Evolutionary conservation across 2,329 filamentous ascomycete genomes (phyloP), one percentile per base, ranked within the genome.

Genomic region (Fusarium abutilonis): DNA sequence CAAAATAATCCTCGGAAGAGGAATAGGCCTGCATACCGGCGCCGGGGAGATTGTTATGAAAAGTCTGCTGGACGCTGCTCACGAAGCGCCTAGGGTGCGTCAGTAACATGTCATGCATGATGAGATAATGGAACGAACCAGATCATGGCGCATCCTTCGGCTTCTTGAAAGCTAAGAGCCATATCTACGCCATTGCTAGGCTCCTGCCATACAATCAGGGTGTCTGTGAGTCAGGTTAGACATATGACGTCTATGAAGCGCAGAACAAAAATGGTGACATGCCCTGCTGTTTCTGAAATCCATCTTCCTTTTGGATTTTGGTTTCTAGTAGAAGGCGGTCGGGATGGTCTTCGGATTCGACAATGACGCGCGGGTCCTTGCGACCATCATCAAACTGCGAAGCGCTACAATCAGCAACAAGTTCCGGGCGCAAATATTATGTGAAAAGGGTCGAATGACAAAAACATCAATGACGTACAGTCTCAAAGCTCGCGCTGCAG

Each of bases 221-320:
- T 99, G 76, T 98, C 94, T 96, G 76, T 38, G 70, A 67, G 44
- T 72, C 66, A 62, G 57, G 62, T 68, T 63, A 72, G 63, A 64
- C 60, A 65, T 60, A 53, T 42, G 55, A 74, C 60, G 68, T 67
- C 35, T 48, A 38, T 17, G 35, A 44, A 53, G 41, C 45, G 44
- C 42, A 58, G 49, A 49, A 42, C 14, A 21, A n/a, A 35, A 26
- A 46, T 38, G 31, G 47, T 28, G 50, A 74, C 80, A 71, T 85
- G 89, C 92, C 92, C 89, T 98, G 94, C 77, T 99, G 95, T 78
- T 97, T 97, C 79, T 98, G 93, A 74, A 98, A 98, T 57, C 91
- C 91, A 85, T 98, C 94, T 73, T 97, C 93, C 76, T 93, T 96
- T 61, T 88, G 87, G 65, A 99, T 96, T 73, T 86, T 90, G 34